phyloP scores from a whole-genome alignment of 148 eudicot species.

The Polygonum aviculare region DNA sequence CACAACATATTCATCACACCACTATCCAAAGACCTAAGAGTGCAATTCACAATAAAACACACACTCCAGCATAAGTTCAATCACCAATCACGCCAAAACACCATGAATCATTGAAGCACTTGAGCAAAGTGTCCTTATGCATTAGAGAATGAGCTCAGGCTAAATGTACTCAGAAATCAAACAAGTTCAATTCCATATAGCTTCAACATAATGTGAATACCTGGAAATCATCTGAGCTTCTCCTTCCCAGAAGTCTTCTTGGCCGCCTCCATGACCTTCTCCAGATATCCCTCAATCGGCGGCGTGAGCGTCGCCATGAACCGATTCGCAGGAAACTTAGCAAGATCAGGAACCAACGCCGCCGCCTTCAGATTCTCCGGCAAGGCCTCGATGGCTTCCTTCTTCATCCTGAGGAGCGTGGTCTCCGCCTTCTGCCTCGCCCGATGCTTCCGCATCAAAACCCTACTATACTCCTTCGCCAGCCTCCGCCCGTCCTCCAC shows the following conservation, averaged over 20 bases:
- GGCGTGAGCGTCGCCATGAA: constrained; percentile 88
- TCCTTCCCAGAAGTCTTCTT: constrained; percentile 42
- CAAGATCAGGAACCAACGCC: constrained; percentile 73
- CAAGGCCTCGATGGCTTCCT: constrained; percentile 88
- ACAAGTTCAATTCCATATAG: not conserved
- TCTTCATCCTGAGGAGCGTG: constrained; percentile 58
- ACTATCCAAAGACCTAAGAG: not conserved
- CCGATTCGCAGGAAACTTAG: constrained; percentile 65
- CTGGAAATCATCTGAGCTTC: constrained; percentile 56
- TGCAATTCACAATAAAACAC: not conserved
- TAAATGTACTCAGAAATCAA: not conserved
- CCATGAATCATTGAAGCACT: not conserved
- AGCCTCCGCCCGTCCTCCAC: constrained; percentile 79
- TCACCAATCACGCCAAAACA: not conserved
- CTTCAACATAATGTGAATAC: not conserved
- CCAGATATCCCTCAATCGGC: constrained; percentile 88
- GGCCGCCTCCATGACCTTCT: constrained; percentile 78
- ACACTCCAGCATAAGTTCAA: not conserved
- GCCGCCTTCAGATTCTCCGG: constrained; percentile 67
- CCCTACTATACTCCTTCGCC: constrained; percentile 86
- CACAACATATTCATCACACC: not conserved
- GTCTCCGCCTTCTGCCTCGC: constrained; percentile 80
- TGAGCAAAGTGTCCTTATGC: not conserved
- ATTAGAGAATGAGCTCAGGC: not conserved
- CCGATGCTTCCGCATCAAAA: constrained; percentile 80